Evolutionary conservation across 2,329 filamentous ascomycete genomes (phyloP), one percentile per base, ranked within the genome.

Genomic region (Truncatella angustata): DNA sequence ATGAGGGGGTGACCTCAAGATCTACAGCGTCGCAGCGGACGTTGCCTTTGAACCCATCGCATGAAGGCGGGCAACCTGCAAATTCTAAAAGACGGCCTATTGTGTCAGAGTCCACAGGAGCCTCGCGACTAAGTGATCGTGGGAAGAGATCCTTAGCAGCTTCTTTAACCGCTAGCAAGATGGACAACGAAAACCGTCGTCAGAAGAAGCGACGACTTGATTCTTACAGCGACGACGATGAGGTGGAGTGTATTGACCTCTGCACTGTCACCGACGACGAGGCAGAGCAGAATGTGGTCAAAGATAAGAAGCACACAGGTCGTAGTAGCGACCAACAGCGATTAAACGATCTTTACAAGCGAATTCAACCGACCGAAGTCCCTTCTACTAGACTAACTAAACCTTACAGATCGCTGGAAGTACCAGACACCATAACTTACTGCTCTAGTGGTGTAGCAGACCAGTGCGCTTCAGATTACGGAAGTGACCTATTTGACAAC

Each of bases 211-310:
- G n/a, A 12, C 40, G 21, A 12, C 5, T 9, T 26, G 21, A 28
- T 16, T 11, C 23, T 43, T 9, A 24, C 10, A 18, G 18, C 18
- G 54, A 62, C 21, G 23, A 54, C 1, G 18, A 47, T 16, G 56
- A 60, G 32, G 48, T 62, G 37, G 63, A 66, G 28, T 63, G 53
- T 45, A 56, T 66, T 39, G 63, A 66, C 18, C 54, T 66, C 11
- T 58, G 56, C n/a, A 52, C 49, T 10, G 7, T 39, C 10, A 49
- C 52, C n/a, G 56, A 30, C 28, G 30, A 62, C n/a, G 51, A 55
- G 36, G 36, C n/a, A n/a, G 30, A 14, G 18, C 28, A n/a, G n/a
- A 16, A 2, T 46, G 39, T 4, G 12, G 20, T 1, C 35, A 35
- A 23, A 20, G 21, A 10, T 34, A 2, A 16, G n/a, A 21, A 37